Evolutionary conservation across 345 rosid genomes (phyloP), one percentile per base, ranked within the genome.

Genomic region (Salix udensis): DNA sequence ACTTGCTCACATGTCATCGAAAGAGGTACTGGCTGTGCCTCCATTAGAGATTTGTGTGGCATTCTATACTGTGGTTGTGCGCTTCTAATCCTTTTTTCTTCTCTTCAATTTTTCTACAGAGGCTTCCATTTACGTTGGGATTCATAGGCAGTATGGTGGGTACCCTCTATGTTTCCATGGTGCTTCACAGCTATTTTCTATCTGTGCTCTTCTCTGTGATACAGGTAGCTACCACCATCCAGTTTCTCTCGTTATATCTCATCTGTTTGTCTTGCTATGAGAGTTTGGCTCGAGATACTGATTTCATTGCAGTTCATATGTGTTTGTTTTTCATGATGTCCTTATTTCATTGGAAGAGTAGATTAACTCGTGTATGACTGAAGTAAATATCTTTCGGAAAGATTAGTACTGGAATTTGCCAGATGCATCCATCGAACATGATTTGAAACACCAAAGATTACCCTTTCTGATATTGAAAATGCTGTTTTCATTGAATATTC

Each of bases 141-240:
- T 92, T 93, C 84, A 61, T 93, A 26, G 96, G 96, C 75, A 91
- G 91, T 79, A 93, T 96, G 99, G 91, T 76, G 19, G 97, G 96
- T 67, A 93, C 98, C 36, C 84, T 96, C 72, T 93, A 96, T 24
- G 99, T 93, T 40, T 92, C 99, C 18, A 92, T 96, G 97, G 89
- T 91, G 77, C 97, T 91, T 82, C 99, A 96, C 85, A 96, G 96
- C 84, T 96, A 96, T 85, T 37, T 93, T 74, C 96, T 96, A 74
- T 96, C 99, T 5, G 95, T 93, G n/a, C 83, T 96, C 68, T 93
- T 91, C 86, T 96, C 98, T 28, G 92, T 90, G 7, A 74, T 93
- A 78, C 98, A 96, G 97, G 99, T 93, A 86, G 19, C 24, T 69
- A 10, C 36, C 13, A 3, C 37, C 15, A 15, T 15, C 5, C 24